These are phyloP conservation scores for Mimosa pudica DNA, from an alignment of 306 rosid species.

Conservation along the genomic window DNA sequence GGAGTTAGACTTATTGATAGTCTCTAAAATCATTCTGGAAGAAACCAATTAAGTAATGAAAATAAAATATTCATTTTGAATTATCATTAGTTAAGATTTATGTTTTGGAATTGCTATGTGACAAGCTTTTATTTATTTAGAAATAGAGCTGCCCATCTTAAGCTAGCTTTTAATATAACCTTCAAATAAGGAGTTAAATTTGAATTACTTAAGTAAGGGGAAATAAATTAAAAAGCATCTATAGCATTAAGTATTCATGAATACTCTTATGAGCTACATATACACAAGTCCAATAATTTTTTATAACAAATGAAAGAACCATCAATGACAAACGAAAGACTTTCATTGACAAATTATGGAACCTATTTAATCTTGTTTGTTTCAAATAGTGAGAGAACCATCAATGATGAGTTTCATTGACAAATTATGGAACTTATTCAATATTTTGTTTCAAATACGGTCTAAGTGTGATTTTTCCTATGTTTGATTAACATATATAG, in stretches of 20 bases:
- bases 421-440: no score
- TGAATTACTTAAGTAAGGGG: background rate
- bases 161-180: background rate
- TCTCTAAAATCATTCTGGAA: background rate
- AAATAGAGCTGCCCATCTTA: background rate
- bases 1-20: background rate
- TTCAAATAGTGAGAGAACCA: no score
- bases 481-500: background rate
- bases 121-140: background rate
- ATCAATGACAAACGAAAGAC: no score
- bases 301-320: no score
- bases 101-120: background rate
- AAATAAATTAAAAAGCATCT: background rate
- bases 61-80: background rate
- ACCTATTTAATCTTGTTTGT: no score
- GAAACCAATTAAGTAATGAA: background rate
- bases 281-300: no score
- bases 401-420: no score
- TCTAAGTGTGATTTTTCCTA: no score
- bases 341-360: no score
- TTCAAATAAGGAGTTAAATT: background rate
- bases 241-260: background rate
- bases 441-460: no score
- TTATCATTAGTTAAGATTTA: background rate
- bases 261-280: background rate